phyloP scores from a whole-genome alignment of 23 red algal genomes.

The Gracilaria domingensis region DNA sequence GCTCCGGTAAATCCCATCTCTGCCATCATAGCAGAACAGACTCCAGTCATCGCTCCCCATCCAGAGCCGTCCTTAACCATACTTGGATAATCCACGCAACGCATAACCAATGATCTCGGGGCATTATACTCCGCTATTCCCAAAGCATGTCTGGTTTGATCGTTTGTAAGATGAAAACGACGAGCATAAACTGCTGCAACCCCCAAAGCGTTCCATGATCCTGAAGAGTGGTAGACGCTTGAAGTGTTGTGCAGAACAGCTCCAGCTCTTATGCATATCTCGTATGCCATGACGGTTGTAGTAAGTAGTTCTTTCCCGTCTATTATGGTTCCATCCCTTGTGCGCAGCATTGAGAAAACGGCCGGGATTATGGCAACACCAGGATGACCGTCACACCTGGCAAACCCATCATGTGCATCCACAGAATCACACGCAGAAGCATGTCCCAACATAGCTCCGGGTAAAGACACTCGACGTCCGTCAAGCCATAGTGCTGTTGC shows the following conservation, averaged over 20 bases:
- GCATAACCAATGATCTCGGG: neutral
- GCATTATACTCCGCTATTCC: slow-evolving; percentile 3
- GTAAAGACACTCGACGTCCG: neutral
- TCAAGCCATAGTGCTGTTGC: neutral
- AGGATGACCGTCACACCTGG: neutral
- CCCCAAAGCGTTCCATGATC: neutral
- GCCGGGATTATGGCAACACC: slow-evolving; percentile 2
- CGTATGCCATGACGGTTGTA: neutral
- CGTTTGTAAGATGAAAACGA: neutral
- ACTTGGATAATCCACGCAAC: slow-evolving; percentile 13
- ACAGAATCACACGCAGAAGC: slow-evolving; percentile 5
- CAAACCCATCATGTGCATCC: slow-evolving; percentile 9
- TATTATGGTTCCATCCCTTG: neutral
- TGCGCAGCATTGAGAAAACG: neutral
- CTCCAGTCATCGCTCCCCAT: slow-evolving; percentile 17
- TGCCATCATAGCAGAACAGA: neutral
- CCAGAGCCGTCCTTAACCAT: slow-evolving; percentile 19
- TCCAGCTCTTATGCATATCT: neutral
- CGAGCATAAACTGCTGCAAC: neutral
- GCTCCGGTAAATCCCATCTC: neutral
- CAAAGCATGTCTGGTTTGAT: neutral
- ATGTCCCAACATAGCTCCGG: neutral
- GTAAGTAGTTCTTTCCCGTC: neutral
- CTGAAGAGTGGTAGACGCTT: neutral
- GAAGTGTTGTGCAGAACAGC: neutral